Percentiles rank a stretch among this genome's conserved stretches.
These are phyloP conservation scores for Anastatica hierochuntica DNA, from an alignment of 345 rosid species.

Conservation along the genomic window DNA sequence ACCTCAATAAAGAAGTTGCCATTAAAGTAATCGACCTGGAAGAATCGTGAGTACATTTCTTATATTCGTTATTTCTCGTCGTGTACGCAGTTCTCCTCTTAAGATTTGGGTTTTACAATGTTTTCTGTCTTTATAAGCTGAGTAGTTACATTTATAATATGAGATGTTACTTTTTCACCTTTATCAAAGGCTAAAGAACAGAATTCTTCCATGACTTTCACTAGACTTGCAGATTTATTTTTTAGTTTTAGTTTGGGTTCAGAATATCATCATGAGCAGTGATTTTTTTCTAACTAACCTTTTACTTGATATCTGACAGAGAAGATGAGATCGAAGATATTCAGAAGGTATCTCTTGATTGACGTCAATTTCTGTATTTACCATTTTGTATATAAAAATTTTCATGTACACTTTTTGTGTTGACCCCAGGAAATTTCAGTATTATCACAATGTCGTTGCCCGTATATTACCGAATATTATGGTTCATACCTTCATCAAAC, in stretches of 20 bases:
- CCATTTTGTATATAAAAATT: background rate
- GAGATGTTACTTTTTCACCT: background rate
- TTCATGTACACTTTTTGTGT: constrained; percentile 16
- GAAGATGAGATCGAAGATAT: constrained; percentile 99
- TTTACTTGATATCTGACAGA: constrained; percentile 35
- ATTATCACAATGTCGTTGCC: constrained; percentile 90
- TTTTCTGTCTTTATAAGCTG: background rate
- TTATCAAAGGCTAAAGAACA: background rate
- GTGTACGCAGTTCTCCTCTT: background rate
- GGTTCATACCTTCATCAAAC: constrained; percentile 97
- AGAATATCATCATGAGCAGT: background rate
- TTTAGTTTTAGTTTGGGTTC: background rate
- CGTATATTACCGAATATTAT: constrained; percentile 87
- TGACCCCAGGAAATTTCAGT: constrained; percentile 82
- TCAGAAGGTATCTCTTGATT: constrained; percentile 59
- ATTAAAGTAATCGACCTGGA: constrained; percentile 96
- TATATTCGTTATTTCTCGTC: background rate
- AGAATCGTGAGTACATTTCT: constrained; percentile 69
- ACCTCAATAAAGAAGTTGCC: constrained; percentile 88
- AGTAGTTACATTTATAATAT: background rate
- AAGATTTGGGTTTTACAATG: background rate
- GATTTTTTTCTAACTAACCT: background rate
- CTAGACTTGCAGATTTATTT: background rate
- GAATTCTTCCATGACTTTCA: background rate
- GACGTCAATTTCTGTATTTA: background rate